Percentiles rank a stretch among this genome's conserved stretches.
Evolutionary conservation across 805 yeast genomes (phyloP).

Genomic region (Yamadazyma sp.): DNA sequence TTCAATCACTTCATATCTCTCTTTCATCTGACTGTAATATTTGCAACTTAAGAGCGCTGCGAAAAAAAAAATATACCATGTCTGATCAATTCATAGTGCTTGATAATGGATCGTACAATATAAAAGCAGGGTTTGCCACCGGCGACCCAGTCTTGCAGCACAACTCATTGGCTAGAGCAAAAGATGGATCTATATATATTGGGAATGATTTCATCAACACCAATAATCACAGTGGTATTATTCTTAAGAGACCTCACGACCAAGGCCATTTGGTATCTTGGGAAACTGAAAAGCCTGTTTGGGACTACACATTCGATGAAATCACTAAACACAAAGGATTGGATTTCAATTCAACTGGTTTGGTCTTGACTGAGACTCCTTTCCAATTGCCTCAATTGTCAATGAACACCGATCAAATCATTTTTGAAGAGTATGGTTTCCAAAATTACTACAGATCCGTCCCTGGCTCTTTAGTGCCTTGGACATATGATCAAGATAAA

Average conservation of each 20-base stretch:
- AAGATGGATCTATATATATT: slow-evolving; percentile 67
- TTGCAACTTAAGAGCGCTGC: too few relatives aligned
- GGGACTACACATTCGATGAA: slow-evolving; percentile 73
- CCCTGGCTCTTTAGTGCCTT: slow-evolving; percentile 45
- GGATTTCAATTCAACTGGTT: slow-evolving; percentile 35
- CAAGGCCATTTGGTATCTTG: slow-evolving; percentile 87
- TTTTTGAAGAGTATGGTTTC: slow-evolving; percentile 92
- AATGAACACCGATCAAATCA: slow-evolving; percentile 81
- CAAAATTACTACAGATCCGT: slow-evolving; percentile 65
- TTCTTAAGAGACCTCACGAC: slow-evolving; percentile 78
- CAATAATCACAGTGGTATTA: slow-evolving; percentile 70
- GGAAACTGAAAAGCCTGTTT: slow-evolving; percentile 83
- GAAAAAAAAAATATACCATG: slow-evolving; percentile 3
- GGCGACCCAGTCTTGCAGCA: slow-evolving; percentile 49
- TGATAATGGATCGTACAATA: slow-evolving; percentile 86
- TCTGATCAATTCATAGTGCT: slow-evolving; percentile 47
- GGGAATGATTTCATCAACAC: slow-evolving; percentile 68
- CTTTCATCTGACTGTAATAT: too few relatives aligned
- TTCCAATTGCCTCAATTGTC: slow-evolving; percentile 79
- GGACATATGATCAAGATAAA: slow-evolving; percentile 12
- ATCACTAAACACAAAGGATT: slow-evolving; percentile 9
- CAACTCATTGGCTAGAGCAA: slow-evolving; percentile 71
- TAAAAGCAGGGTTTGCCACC: slow-evolving; percentile 49
- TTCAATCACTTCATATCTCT: too few relatives aligned
- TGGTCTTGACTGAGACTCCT: slow-evolving; percentile 78